Evolutionary conservation across 2,329 filamentous ascomycete species (phyloP).

Genomic region (Raffaelea deltoideospora): DNA sequence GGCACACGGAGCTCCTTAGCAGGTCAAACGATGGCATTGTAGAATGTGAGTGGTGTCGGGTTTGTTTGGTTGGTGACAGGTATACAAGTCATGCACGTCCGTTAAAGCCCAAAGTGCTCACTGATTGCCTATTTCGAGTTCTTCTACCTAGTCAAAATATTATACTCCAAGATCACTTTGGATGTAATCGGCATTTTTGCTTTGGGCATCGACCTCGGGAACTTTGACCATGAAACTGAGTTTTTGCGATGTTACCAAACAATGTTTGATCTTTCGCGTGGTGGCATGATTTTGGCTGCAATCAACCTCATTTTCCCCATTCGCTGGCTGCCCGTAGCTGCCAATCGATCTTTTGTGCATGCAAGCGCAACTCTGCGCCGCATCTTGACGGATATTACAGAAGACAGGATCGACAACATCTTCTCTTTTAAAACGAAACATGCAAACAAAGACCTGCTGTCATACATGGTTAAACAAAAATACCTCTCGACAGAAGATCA

Average conservation of each 20-base stretch:
- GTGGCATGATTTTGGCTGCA: constrained; percentile 2
- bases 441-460: constrained; percentile 15
- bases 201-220: constrained; percentile 18
- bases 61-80: no score
- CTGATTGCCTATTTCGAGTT: no score
- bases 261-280: constrained; percentile 15
- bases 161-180: constrained; percentile 17
- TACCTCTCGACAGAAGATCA: no score
- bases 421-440: no score
- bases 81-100: no score
- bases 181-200: constrained; percentile 19
- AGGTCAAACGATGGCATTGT: no score
- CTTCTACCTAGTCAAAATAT: constrained; percentile 14
- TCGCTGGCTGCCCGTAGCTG: constrained; percentile 20
- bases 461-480: constrained; percentile 13
- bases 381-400: constrained; percentile 18
- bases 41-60: no score
- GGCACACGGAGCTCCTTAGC: no score
- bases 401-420: constrained; percentile 4
- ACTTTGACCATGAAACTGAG: constrained; percentile 10
- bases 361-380: constrained; percentile 18
- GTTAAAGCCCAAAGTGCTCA: no score
- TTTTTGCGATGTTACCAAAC: constrained; percentile 17
- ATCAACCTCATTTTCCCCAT: constrained; percentile 6
- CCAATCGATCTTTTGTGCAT: constrained; percentile 21